These are phyloP conservation scores for Pneumocystis canis DNA, from an alignment of 1,139 yeast genomes.

Conservation along the genomic window DNA sequence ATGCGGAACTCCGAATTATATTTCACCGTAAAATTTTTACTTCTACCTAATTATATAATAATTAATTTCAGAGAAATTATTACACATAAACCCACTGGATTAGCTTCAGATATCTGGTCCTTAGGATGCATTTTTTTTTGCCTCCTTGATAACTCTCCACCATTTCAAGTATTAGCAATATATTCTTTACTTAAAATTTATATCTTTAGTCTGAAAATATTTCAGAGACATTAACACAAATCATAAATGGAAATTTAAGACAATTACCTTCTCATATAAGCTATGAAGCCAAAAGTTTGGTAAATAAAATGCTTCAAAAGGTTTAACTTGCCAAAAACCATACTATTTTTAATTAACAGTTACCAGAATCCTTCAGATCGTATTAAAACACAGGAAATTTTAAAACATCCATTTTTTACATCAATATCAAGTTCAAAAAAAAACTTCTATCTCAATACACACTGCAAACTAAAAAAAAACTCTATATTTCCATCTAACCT, in stretches of 20 bases:
- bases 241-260: conserved; percentile 8
- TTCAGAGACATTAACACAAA: conserved; percentile 7
- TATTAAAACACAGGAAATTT: conserved; percentile 7
- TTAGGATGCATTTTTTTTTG: conserved; percentile 2
- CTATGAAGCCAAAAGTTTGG: conserved; percentile 7
- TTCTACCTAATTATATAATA: background rate
- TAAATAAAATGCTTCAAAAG: conserved; percentile 8
- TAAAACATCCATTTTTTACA: conserved; percentile 10
- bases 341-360: background rate
- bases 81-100: background rate
- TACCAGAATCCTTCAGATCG: conserved; percentile 6
- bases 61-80: background rate
- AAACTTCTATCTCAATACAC: background rate
- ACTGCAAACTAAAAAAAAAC: background rate
- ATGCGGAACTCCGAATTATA: conserved; percentile 7
- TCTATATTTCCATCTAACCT: background rate
- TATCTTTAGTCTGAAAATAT: conserved; percentile 4
- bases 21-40: background rate
- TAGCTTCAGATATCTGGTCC: conserved; percentile 1
- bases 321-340: background rate
- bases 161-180: background rate
- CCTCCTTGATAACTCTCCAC: background rate
- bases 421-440: background rate
- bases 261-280: conserved; percentile 8
- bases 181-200: background rate